Base-by-base conservation (phyloP, 2,329 filamentous ascomycete species). In the Claviceps quebecensis region DNA sequence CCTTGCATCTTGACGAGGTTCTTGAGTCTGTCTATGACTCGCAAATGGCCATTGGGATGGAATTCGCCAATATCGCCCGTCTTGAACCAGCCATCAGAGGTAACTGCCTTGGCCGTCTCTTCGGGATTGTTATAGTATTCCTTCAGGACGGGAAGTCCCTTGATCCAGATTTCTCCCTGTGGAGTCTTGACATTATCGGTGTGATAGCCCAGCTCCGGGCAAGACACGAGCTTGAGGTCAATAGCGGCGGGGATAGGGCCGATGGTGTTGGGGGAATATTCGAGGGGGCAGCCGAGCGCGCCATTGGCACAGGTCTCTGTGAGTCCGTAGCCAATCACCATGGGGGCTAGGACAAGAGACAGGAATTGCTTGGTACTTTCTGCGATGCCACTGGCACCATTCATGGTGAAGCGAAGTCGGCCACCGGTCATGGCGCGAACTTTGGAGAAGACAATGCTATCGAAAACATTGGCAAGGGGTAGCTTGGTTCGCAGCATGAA, bases 31-130 rank as follows among this genome's bases (percentile, higher is more conserved):
- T 97, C 91, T 63, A 97, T 90, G 65, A 97, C 84, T 59, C 76
- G 80, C 57, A 97, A 70, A 65, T 95, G 86, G 44, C 91, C 91
- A 55, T 84, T 76, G 45, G 72, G 65, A 67, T 91, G 83, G 61
- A 91, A 93, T 65, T 96, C 87, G 61, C 91, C 91, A 65, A 97
- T 93, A 62, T 97, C 91, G 55, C 91, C 91, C 16, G 89, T 95
- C 77, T 86, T 91, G 78, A 97, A 97, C 93, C 93, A 97, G 48
- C 88, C 88, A 61, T 95, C 93, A 3, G 80, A 67, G 1, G 86
- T 89, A 56, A 91, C 77, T 5, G 85, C 76, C 64, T 85, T 84
- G 61, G 75, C 76, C 6, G 88, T 95, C 71, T 96, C 90, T 59
- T 91, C 81, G 16, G 86, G 83, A 64, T 96, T 87, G 55, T 94